Evolutionary conservation across 202 grass and related monocot species (phyloP), one percentile per base, ranked within the genome.

Genomic region (Brachypodium distachyon): DNA sequence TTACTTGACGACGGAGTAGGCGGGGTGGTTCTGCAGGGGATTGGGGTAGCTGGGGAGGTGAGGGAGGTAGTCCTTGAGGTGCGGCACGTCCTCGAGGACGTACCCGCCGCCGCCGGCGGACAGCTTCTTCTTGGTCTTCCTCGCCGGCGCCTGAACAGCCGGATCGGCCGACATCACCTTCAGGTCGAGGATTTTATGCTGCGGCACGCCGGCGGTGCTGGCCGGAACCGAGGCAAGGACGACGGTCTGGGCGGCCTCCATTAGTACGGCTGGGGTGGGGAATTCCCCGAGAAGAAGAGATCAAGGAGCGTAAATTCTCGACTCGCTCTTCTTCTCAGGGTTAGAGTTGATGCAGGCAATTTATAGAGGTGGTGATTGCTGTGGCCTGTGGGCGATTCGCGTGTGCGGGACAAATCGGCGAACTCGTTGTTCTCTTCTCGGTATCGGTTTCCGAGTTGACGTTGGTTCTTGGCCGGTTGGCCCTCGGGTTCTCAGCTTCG

Each of bases 1-100:
- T 83, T 86, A 97, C 94, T 97, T 97, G 62, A 97, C 94, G 18
- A 97, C 91, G 37, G 94, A 91, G 88, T 97, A 97, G 23, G 94
- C 84, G 10, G 90, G 88, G 56, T 97, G 86, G 59, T 92, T 82
- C 82, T 97, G 94, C 51, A 97, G 91, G 18, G 91, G 94, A 78
- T 97, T 97, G 31, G 91, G 81, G 82, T 88, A 93, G 59, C 48
- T 81, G 86, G 89, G 86, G 58, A 92, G 82, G 37, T 75, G 47
- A 2, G 74, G 87, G 11, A 92, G 81, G 66, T 90, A 90, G 56
- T 96, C 93, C 47, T 71, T 80, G 68, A 92, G 85, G 70, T 92
- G 89, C 27, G 93, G 93, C 42, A 96, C 89, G 47, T 92, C 93
- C 76, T 96, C 93, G 11, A 92, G 85, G 67, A 96, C 89, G 66